Evolutionary conservation across 2,329 filamentous ascomycete species (phyloP), one percentile per base, ranked within the genome.

Genomic region (Epichloe sylvatica): DNA sequence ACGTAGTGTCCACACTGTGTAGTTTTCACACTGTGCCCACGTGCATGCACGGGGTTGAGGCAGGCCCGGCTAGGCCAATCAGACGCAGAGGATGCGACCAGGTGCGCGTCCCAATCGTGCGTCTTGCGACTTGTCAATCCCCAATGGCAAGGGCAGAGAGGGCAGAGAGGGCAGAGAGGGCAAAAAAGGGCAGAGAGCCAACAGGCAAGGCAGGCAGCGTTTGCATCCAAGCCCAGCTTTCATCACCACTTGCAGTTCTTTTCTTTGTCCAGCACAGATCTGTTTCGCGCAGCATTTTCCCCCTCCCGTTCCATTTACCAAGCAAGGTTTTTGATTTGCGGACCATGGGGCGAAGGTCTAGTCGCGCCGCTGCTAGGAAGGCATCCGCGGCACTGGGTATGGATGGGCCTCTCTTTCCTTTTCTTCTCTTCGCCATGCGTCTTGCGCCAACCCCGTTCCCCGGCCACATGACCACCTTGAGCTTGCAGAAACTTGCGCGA

Each of bases 311-410:
- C 23, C 40, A 13, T 13, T 15, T 13, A 15, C 19, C 3, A 23
- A 30, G 19, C 3, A 23, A 30, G 19, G 36, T 25, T 30, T 17
- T 30, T 17, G 35, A 23, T 30, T 33, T 43, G 41, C 13, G 39
- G 33, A 42, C 30, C 36, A 52, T 52, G 51, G 70, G 71, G 54
- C 70, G 70, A 62, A 67, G 73, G 61, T 74, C 73, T 55, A 73
- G 73, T 54, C 71, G 73, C 64, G 72, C 73, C 55, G 73, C 73
- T 54, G 73, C 73, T 43, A 75, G 72, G 64, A 72, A 71, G 60
- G 73, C 73, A 53, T 71, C 73, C 53, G 73, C 72, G 54, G 73
- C 73, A 55, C 64, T 76, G 56, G 73, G 73, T 76, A 67, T 61
- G 72, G 66, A 67, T 62, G 72, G 66, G 50, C 46, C 23, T 36